Conservation (phyloP, 2,329 filamentous ascomycete species). For the Mollisia scopiformis region DNA sequence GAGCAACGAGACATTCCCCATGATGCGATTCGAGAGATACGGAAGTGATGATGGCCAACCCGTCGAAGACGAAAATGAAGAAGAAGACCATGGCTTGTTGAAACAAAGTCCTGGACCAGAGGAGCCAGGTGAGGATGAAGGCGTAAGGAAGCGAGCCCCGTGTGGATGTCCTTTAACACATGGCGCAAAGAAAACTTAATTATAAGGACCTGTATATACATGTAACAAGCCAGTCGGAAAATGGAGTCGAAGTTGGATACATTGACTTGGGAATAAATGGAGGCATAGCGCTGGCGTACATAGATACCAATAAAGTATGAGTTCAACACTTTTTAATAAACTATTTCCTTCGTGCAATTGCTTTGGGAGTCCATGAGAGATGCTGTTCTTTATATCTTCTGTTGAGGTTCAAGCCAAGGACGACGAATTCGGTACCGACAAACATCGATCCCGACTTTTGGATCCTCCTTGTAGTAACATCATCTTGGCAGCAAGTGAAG, state of each 20-base stretch:
- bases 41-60: constrained; percentile 3
- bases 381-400: not conserved
- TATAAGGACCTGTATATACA: not conserved
- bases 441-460: not conserved
- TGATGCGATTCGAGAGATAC: constrained; percentile 12
- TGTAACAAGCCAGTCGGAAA: not conserved
- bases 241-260: not conserved
- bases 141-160: constrained; percentile 16
- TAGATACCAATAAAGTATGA: not conserved
- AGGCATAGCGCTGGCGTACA: constrained; percentile 1
- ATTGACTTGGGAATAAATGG: not conserved
- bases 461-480: not conserved
- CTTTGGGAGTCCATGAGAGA: too few relatives aligned
- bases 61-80: not conserved
- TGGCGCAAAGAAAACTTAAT: not conserved
- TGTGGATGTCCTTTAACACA: constrained; percentile 20
- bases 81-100: not conserved
- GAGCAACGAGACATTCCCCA: constrained; percentile 15
- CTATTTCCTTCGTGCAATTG: not conserved
- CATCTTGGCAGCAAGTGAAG: not conserved
- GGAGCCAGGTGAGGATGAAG: not conserved
- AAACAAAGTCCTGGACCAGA: not conserved
- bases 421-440: not conserved
- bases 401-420: not conserved
- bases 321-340: not conserved